Conservation (phyloP, 495 filamentous ascomycete genomes). For the Penicillium goetzii region DNA sequence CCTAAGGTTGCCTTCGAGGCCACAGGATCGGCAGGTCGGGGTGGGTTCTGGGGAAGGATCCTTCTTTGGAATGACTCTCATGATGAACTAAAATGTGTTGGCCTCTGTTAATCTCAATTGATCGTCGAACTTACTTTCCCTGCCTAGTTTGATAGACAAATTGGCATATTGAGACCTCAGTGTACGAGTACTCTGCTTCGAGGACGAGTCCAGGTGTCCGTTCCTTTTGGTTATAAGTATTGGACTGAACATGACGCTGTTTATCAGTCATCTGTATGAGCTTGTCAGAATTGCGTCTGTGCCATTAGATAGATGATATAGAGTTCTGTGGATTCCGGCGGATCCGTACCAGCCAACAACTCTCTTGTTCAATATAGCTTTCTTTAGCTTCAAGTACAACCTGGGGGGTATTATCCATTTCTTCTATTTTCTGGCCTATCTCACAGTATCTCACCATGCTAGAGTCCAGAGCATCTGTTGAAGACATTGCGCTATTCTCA, state of each 20-base stretch:
- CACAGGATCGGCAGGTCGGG: not conserved
- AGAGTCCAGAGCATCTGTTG: not conserved
- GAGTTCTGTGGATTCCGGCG: not conserved
- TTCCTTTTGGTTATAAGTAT: not conserved
- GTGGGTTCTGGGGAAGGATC: not conserved
- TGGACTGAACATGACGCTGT: not conserved
- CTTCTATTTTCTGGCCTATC: not conserved
- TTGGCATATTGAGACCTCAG: not conserved
- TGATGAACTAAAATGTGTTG: not conserved
- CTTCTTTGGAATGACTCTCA: not conserved
- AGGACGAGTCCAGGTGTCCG: not conserved
- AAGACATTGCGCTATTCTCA: conserved; percentile 4
- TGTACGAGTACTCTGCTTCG: not conserved
- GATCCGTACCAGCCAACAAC: conserved; percentile 2
- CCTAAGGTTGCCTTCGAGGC: not conserved
- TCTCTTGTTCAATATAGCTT: not conserved
- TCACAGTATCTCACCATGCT: not conserved
- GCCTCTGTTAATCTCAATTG: not conserved
- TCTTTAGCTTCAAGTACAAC: not conserved
- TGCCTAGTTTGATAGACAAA: not conserved
- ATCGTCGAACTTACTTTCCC: not conserved
- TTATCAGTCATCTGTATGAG: not conserved
- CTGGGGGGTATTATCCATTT: not conserved
- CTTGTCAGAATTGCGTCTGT: not conserved
- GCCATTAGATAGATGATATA: not conserved